phyloP scores from a whole-genome alignment of 2,329 filamentous ascomycete species.

The Diaporthe helianthi region DNA sequence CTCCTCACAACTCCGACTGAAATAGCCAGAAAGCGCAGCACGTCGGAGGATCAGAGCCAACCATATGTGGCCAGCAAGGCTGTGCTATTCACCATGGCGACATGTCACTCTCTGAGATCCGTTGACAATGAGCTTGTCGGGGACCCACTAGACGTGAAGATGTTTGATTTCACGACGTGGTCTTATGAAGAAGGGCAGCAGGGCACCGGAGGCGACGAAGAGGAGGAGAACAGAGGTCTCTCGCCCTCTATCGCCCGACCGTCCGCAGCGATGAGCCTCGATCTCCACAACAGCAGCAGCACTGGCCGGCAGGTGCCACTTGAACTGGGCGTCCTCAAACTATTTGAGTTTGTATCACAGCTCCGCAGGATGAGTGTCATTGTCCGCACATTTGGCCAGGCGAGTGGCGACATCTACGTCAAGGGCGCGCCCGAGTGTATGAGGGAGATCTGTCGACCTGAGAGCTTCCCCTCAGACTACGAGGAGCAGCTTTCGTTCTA shows the following conservation, averaged over 20 bases:
- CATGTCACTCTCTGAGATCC: constrained; percentile 87
- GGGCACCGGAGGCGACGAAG: constrained; percentile 66
- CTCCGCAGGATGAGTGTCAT: constrained; percentile 91
- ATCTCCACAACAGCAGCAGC: constrained; percentile 56
- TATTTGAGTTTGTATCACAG: constrained; percentile 95
- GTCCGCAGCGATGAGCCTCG: constrained; percentile 61
- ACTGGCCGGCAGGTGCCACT: constrained; percentile 58
- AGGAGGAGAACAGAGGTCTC: constrained; percentile 77
- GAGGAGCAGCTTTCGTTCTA: constrained; percentile 89
- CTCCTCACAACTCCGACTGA: constrained; percentile 71
- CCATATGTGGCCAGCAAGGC: constrained; percentile 54
- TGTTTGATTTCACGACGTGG: constrained; percentile 98
- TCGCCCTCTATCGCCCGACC: constrained; percentile 90
- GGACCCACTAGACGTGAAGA: constrained; percentile 94
- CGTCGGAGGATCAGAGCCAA: constrained; percentile 40
- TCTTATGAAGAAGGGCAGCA: constrained; percentile 87
- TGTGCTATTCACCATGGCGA: constrained; percentile 93
- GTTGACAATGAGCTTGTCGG: constrained; percentile 90
- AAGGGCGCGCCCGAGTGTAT: constrained; percentile 98
- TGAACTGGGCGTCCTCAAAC: constrained; percentile 88
- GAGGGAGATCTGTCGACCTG: constrained; percentile 86
- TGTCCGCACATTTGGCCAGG: constrained; percentile 85
- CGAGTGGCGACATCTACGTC: constrained; percentile 86
- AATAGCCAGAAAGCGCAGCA: constrained; percentile 56
- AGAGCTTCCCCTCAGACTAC: constrained; percentile 87